Percentiles rank a stretch among this genome's conserved stretches.
These are phyloP conservation scores for Lithospermum erythrorhizon DNA, from an alignment of 257 asterid genomes.

Conservation along the genomic window DNA sequence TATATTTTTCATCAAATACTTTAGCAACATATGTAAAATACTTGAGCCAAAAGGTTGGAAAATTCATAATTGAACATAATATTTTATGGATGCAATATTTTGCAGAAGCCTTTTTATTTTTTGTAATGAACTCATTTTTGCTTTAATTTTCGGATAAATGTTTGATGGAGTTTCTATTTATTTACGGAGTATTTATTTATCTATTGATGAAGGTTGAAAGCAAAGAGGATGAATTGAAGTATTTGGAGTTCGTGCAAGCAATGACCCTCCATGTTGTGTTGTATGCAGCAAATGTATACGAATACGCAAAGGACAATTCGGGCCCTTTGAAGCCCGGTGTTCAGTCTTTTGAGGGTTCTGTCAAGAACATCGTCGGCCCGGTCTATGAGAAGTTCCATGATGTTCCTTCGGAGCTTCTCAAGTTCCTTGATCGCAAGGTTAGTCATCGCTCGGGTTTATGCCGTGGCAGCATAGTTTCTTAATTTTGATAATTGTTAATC, in stretches of 20 bases:
- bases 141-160: too few relatives aligned
- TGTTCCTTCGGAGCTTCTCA: slow-evolving; percentile 54
- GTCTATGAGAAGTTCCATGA: slow-evolving; percentile 53
- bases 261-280: slow-evolving; percentile 44
- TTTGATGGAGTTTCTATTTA: too few relatives aligned
- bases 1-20: too few relatives aligned
- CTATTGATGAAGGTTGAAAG: slow-evolving; percentile 24
- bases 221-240: slow-evolving; percentile 59
- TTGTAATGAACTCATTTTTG: too few relatives aligned
- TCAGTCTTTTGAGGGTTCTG: slow-evolving; percentile 73
- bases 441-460: too few relatives aligned
- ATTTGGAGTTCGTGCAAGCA: slow-evolving; percentile 64
- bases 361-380: slow-evolving; percentile 66
- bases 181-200: neutral
- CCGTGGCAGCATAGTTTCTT: too few relatives aligned
- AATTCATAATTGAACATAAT: too few relatives aligned
- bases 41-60: too few relatives aligned
- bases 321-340: slow-evolving; percentile 88
- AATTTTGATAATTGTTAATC: too few relatives aligned
- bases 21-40: too few relatives aligned
- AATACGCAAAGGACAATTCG: slow-evolving; percentile 64
- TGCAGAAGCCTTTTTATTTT: too few relatives aligned
- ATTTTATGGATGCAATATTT: too few relatives aligned
- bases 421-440: slow-evolving; percentile 86
- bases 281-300: slow-evolving; percentile 50